These are phyloP conservation scores for Amylocystis lapponica DNA, from an alignment of 768 basidiomycete species.

Conservation along the genomic window DNA sequence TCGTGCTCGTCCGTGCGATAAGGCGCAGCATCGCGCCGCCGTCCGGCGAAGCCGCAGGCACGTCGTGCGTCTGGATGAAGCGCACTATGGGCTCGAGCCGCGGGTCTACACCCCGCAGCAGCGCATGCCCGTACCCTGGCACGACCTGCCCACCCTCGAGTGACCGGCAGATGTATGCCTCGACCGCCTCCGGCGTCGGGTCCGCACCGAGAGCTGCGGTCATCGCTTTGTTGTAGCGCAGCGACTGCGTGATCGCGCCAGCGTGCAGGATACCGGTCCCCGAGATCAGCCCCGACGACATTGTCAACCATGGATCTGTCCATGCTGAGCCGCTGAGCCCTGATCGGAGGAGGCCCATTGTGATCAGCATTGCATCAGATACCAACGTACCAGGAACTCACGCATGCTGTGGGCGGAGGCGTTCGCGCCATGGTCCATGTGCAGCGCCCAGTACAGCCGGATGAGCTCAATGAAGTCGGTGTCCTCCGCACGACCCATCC, in stretches of 20 bases:
- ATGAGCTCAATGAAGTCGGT: constrained; percentile 1
- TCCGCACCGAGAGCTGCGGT: not conserved
- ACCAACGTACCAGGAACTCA: not conserved
- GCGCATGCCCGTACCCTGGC: constrained; percentile 3
- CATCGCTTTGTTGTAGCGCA: constrained; percentile 2
- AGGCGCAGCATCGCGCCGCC: not conserved
- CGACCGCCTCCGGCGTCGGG: not conserved
- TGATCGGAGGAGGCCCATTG: not conserved
- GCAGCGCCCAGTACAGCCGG: constrained; percentile 4
- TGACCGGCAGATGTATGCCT: not conserved
- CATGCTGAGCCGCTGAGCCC: constrained; percentile 3
- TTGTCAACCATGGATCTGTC: constrained; percentile 1
- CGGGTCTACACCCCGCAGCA: constrained; percentile 4
- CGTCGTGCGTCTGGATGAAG: not conserved
- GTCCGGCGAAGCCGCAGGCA: not conserved
- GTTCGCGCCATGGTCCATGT: constrained; percentile 7
- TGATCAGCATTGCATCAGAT: not conserved
- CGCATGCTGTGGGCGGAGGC: constrained; percentile 5
- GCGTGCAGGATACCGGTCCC: constrained; percentile 4
- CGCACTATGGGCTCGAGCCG: constrained; percentile 1
- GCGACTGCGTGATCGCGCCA: not conserved
- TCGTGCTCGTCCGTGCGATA: not conserved
- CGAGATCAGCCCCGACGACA: constrained; percentile 1
- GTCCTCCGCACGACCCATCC: constrained; percentile 2
- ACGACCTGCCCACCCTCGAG: constrained; percentile 1